Conservation (phyloP, 2,329 filamentous ascomycete genomes). For the Dothideomycetes sp. region DNA sequence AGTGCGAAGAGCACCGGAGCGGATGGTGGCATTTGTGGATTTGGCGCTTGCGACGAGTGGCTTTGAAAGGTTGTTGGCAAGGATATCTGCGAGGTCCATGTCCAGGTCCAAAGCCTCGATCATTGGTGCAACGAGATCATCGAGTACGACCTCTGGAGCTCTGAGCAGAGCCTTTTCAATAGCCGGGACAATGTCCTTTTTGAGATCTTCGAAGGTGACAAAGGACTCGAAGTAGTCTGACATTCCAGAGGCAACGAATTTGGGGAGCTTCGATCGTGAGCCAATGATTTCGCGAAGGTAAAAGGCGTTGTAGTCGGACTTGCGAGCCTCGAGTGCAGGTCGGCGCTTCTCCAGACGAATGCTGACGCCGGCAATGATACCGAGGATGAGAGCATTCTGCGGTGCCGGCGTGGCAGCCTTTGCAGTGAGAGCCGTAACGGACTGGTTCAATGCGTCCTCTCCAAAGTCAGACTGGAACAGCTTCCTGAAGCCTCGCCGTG, state of each 20-base stretch:
- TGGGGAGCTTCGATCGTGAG: conserved; percentile 60
- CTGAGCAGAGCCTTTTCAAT: conserved; percentile 83
- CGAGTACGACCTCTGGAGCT: conserved; percentile 79
- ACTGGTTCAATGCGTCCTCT: conserved; percentile 49
- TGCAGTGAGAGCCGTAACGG: conserved; percentile 55
- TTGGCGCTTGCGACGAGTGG: conserved; percentile 83
- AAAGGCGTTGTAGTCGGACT: conserved; percentile 66
- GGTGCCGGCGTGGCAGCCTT: conserved; percentile 55
- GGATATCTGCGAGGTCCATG: conserved; percentile 66
- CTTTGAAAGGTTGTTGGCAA: conserved; percentile 67
- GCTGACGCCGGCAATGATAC: conserved; percentile 78
- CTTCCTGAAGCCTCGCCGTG: conserved; percentile 67
- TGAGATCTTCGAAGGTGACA: conserved; percentile 60
- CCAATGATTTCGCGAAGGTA: conserved; percentile 77
- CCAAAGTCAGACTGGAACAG: conserved; percentile 53
- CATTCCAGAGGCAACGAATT: conserved; percentile 62
- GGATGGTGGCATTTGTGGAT: conserved; percentile 71
- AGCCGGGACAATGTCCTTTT: conserved; percentile 63
- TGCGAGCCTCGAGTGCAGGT: conserved; percentile 51
- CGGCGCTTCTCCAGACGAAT: conserved; percentile 57
- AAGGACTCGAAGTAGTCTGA: conserved; percentile 75
- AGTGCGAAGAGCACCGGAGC: conserved; percentile 61
- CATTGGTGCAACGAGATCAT: conserved; percentile 65
- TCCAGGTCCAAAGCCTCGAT: conserved; percentile 55
- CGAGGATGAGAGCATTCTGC: conserved; percentile 67